Evolutionary conservation across 1,139 yeast genomes (phyloP), one percentile per base, ranked within the genome.

Genomic region (Suhomyces yuchorum): DNA sequence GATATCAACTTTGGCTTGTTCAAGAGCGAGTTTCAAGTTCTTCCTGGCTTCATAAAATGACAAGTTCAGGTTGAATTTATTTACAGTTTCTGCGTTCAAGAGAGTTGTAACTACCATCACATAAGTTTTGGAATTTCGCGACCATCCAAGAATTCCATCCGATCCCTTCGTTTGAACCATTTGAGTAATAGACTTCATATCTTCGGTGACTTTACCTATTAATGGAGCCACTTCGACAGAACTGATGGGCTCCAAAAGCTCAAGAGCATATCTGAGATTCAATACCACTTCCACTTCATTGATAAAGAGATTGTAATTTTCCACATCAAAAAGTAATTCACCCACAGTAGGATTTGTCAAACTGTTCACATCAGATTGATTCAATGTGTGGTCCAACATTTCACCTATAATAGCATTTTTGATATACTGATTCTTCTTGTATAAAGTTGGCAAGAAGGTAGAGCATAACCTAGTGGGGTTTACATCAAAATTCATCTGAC

Each of bases 261-360:
- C 24, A 20, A 40, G 17, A 2, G 50, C 47, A 8, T 14, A 22
- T 26, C 40, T 40, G 14, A 48, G 39, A 12, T 17, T 40, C n/a
- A 22, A 22, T 2, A 48, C 50, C 3, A 48, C 35, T 6, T 50
- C 54, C 1, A 60, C 51, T 26, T 60, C 63, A 48, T 68, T 68
- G 37, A 60, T 57, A 50, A 62, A 71, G 32, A 65, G 55, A 42
- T 72, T 70, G 22, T 53, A 47, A 18, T 65, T 58, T 45, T 72
- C 78, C 9, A 63, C 56, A n/a, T 72, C 75, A 50, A 68, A 70
- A 17, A 67, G 52, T 4, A 60, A 20, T 12, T 52, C 53, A 1
- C 41, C 48, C 28, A 42, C 22, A 4, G 42, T 37, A 12, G 33
- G 33, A 9, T 30, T 9, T n/a, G 12, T 22, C n/a, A 45, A 17